Conservation (phyloP, 768 basidiomycete genomes). For the Russula compacta region DNA sequence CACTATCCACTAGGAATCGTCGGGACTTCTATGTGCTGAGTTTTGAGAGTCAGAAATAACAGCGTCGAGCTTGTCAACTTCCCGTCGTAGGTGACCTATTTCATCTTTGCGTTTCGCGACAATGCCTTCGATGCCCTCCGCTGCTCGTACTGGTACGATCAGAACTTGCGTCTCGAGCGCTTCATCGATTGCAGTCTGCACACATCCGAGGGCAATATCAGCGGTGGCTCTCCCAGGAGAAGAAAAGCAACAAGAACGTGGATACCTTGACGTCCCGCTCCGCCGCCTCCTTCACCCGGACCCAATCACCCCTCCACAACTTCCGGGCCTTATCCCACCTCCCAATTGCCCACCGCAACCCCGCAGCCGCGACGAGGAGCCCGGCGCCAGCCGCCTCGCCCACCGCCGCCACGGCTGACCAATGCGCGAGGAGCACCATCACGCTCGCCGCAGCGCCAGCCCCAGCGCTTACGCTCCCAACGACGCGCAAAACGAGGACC, state of each 20-base stretch:
- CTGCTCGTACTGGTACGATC: slow-evolving; percentile 18
- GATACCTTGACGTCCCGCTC: slow-evolving; percentile 24
- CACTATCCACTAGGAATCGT: background rate
- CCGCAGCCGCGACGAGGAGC: slow-evolving; percentile 17
- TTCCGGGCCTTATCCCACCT: slow-evolving; percentile 25
- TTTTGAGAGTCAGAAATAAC: background rate
- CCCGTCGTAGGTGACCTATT: slow-evolving; percentile 2
- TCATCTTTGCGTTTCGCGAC: slow-evolving; percentile 12
- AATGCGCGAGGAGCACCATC: slow-evolving; percentile 12
- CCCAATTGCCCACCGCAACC: slow-evolving; percentile 22
- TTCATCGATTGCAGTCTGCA: slow-evolving; percentile 11
- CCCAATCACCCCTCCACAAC: slow-evolving; percentile 25
- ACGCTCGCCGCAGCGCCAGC: slow-evolving; percentile 19
- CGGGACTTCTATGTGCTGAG: background rate
- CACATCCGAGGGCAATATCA: background rate
- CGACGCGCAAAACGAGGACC: slow-evolving; percentile 17
- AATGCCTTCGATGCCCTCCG: slow-evolving; percentile 18
- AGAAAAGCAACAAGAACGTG: background rate
- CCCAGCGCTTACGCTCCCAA: slow-evolving; percentile 13
- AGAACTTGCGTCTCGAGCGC: slow-evolving; percentile 19
- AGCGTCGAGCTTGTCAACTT: slow-evolving; percentile 1
- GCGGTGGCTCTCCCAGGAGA: background rate
- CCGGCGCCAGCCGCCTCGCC: slow-evolving; percentile 23
- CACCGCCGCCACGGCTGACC: background rate
- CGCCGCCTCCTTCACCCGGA: slow-evolving; percentile 23